A percentile compares a stretch with the other conserved stretches of the same genome.
phyloP scores from a whole-genome alignment of 1,139 yeast genomes.

The Candida sp. region DNA sequence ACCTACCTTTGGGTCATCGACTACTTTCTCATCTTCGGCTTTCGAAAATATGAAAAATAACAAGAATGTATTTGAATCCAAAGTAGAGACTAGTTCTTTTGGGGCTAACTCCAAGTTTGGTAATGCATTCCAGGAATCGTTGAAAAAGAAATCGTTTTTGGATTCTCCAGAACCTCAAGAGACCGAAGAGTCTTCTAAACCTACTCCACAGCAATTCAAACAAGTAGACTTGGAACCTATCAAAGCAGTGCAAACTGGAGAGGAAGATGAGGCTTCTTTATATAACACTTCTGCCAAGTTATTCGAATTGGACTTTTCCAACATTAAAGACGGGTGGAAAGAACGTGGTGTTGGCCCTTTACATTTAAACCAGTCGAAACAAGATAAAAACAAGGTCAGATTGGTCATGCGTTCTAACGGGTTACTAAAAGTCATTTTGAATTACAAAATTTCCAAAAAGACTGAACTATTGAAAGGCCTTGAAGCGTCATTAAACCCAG shows the following conservation, averaged over 20 bases:
- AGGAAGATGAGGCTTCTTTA: constrained; percentile 74
- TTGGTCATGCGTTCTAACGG: constrained; percentile 93
- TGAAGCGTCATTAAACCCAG: constrained; percentile 76
- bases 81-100: constrained; percentile 24
- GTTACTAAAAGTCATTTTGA: constrained; percentile 75
- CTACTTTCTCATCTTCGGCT: constrained; percentile 50
- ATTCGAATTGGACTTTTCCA: constrained; percentile 67
- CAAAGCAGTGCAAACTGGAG: constrained; percentile 72
- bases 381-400: constrained; percentile 37
- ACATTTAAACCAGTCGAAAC: constrained; percentile 64
- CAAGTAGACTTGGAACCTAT: constrained; percentile 53
- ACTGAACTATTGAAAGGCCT: constrained; percentile 73
- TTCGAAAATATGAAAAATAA: constrained; percentile 18
- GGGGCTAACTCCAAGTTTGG: constrained; percentile 61
- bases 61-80: constrained; percentile 35
- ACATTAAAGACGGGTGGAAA: constrained; percentile 81
- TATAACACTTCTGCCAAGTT: constrained; percentile 75
- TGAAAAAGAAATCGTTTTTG: constrained; percentile 52
- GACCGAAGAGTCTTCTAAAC: constrained; percentile 3
- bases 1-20: constrained; percentile 46
- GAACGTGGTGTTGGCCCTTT: constrained; percentile 91
- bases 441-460: constrained; percentile 57
- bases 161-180: constrained; percentile 23
- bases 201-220: constrained; percentile 37
- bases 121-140: constrained; percentile 51